A percentile compares a stretch with the other conserved stretches of the same genome.
phyloP scores from a whole-genome alignment of 495 filamentous ascomycete genomes.

The Extremus antarcticus region DNA sequence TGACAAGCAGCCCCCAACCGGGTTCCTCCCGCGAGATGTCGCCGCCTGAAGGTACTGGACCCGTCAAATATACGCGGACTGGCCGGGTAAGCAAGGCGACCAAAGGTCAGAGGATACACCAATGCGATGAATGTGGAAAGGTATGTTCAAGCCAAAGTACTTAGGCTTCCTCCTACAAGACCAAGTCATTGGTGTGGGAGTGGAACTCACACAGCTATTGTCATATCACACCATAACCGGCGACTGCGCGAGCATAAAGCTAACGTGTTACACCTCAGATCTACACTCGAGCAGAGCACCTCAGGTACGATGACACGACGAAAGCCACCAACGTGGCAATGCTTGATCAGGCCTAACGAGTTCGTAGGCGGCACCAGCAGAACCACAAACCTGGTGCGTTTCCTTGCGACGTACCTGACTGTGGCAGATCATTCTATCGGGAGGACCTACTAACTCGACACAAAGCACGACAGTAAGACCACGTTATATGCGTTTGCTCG shows the following conservation, averaged over 20 bases:
- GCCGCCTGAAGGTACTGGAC: conserved; percentile 3
- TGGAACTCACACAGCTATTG: too few relatives aligned
- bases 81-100: conserved; percentile 33
- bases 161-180: too few relatives aligned
- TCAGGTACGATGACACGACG: conserved; percentile 43
- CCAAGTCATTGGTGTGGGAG: too few relatives aligned
- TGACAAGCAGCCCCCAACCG: conserved; percentile 7
- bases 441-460: conserved; percentile 70
- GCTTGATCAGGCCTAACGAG: too few relatives aligned
- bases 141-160: conserved; percentile 21
- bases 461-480: conserved; percentile 68
- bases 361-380: conserved; percentile 50
- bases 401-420: conserved; percentile 53
- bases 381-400: conserved; percentile 66
- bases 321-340: background rate
- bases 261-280: too few relatives aligned
- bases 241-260: too few relatives aligned
- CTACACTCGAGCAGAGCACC: conserved; percentile 71
- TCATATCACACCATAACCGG: too few relatives aligned
- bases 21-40: conserved; percentile 13
- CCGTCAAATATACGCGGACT: conserved; percentile 27
- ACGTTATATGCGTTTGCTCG: background rate
- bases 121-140: conserved; percentile 31
- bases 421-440: conserved; percentile 55
- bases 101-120: conserved; percentile 30